Evolutionary conservation across 306 rosid genomes (phyloP), one percentile per base, ranked within the genome.

Genomic region (Prunus fruticosa): DNA sequence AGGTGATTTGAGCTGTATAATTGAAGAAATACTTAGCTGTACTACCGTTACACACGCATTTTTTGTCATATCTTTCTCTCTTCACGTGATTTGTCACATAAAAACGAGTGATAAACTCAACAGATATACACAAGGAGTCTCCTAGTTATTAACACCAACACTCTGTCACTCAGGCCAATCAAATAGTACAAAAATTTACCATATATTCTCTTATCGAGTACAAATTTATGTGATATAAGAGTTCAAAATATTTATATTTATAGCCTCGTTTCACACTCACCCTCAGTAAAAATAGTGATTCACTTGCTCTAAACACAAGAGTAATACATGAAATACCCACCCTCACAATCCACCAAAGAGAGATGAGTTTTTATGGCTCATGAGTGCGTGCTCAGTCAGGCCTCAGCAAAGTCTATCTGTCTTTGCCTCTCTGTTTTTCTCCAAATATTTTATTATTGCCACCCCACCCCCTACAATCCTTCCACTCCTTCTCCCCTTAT

Each of bases 371-470:
- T 62, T 27, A 62, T 62, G 67, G 28, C 30, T 19, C 22, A 63
- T 38, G 52, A 9, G 66, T 34, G 80, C 73, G 82, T 69, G 87
- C 28, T 19, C 52, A 12, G 6, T 19, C 80, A 74, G 23, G 67
- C 83, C 76, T 73, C 66, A 60, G 47, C 88, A 49, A 30, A 51
- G 85, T 80, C 88, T 80, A 80, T 50, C 95, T 89, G 97, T 89
- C 86, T 56, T 13, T 86, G 84, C 84, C 89, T 34, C 80, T 77
- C 81, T 78, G 78, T 73, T 82, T 77, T 67, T 49, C 74, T 77
- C 45, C 76, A 50, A n/a, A 6, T 38, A 79, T 69, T 77, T 73
- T 81, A 53, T 77, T 79, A 63, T 30, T 30, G 60, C 53, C 75
- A 56, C 61, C 45, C 51, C 81, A 61, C 41, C 27, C n/a, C 65